Evolutionary conservation across 2,329 filamentous ascomycete genomes (phyloP), one percentile per base, ranked within the genome.

Genomic region (Botryotinia narcissicola): DNA sequence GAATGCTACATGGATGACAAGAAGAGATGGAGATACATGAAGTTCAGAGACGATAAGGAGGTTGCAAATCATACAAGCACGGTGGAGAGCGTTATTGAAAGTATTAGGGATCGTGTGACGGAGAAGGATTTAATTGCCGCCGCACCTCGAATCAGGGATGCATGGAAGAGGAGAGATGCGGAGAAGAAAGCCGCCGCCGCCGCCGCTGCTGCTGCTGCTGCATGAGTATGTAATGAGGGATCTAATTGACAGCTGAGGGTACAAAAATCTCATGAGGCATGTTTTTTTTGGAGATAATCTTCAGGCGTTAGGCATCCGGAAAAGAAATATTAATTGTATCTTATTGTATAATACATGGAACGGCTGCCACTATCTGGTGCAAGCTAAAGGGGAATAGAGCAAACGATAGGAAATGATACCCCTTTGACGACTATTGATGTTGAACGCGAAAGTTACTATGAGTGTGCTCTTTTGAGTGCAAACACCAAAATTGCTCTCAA

Each of bases 31-130:
- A 90, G 94, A 73, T 93, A 93, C 81, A 91, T 96, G 78, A 90
- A 95, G 44, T 95, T 98, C 82, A 88, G 96, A 70, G 95, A 98
- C 79, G 96, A 99, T 83, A 99, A 99, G 84, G 85, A 86, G 42
- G 92, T 97, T 77, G 94, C 93, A 0, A 99, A 99, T 80, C 95
- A 98, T 82, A 91, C 93, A 74, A 90, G 86, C 29, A 95, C 93
- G 0, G 93, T 98, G 1, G 86, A 90, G 40, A 97, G 92, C 81
- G 96, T 99, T 6, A 87, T 98, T 74, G 91, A 95, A 76, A 97
- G 93, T 82, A 98, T 99, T 78, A 87, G 90, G 75, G 94, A 98
- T 79, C 90, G 90, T 1, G 94, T 99, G 18, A 92, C 90, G 0
- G 90, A 97, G 82, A 87, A 93, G 73, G 94, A 99, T 80, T 86